phyloP scores from a whole-genome alignment of 139 green algal species.

The Closterium sp. region DNA sequence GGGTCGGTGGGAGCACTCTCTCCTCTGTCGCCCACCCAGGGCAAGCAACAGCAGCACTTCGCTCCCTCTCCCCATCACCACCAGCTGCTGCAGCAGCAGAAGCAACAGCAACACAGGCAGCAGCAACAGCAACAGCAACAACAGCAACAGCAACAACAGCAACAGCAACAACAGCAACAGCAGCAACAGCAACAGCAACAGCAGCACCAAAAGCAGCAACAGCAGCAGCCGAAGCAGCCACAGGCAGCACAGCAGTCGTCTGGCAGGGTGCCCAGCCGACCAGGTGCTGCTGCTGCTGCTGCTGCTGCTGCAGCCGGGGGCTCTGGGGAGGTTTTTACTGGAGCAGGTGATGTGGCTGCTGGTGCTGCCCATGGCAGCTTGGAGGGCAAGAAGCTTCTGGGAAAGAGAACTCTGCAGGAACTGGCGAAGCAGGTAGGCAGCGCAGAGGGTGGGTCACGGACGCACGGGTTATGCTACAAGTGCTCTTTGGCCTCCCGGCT shows the following conservation, averaged over 20 bases:
- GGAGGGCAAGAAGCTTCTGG: neutral
- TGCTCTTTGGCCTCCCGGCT: no score
- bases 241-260: neutral
- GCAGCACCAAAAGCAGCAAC: neutral
- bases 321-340: neutral
- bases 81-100: neutral
- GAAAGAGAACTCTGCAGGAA: constrained; percentile 14
- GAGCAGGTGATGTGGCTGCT: neutral
- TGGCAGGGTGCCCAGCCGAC: constrained; percentile 4
- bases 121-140: neutral
- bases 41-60: neutral
- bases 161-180: neutral
- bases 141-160: neutral
- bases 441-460: neutral
- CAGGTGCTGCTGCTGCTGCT: neutral
- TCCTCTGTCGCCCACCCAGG: neutral
- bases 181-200: neutral
- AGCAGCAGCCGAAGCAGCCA: neutral
- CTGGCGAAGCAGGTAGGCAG: constrained; percentile 16
- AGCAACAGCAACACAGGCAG: neutral
- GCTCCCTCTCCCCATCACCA: neutral
- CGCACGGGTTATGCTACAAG: neutral
- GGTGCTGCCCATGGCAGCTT: neutral
- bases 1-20: neutral
- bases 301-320: neutral